Conservation (phyloP, 192 early-diverging fungal species). For the Coemansia umbellata region DNA sequence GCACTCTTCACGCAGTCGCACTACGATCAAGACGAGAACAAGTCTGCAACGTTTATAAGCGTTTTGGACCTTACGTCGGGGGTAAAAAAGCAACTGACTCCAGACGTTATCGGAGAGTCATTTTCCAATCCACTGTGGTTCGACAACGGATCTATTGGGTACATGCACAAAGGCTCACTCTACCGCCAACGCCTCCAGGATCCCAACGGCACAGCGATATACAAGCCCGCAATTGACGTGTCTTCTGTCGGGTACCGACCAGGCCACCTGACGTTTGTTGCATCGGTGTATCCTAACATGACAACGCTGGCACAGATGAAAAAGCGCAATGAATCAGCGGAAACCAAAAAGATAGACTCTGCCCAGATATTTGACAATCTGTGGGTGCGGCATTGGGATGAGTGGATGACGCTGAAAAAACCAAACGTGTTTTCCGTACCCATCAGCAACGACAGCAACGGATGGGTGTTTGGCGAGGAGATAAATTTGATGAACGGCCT, state of each 20-base stretch:
- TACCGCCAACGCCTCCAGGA: conserved; percentile 3
- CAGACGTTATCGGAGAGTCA: conserved; percentile 1
- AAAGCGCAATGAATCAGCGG: conserved; percentile 20
- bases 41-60: conserved; percentile 15
- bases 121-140: conserved; percentile 31
- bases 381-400: conserved; percentile 75
- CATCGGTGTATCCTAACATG: conserved; percentile 10
- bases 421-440: conserved; percentile 14
- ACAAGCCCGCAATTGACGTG: conserved; percentile 8
- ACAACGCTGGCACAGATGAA: background rate
- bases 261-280: conserved; percentile 12
- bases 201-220: conserved; percentile 7
- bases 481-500: conserved; percentile 17
- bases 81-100: conserved; percentile 2
- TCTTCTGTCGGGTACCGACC: conserved; percentile 13
- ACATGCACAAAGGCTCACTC: conserved; percentile 14
- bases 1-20: conserved; percentile 14
- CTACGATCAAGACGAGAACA: conserved; percentile 29
- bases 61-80: conserved; percentile 14
- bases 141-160: conserved; percentile 21
- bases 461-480: conserved; percentile 31
- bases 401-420: conserved; percentile 50
- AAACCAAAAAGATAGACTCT: conserved; percentile 44
- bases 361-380: conserved; percentile 61
- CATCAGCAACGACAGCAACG: conserved; percentile 13